Base-by-base conservation (phyloP, 176 grass and related monocot genomes). In the Tuctoria greenei region DNA sequence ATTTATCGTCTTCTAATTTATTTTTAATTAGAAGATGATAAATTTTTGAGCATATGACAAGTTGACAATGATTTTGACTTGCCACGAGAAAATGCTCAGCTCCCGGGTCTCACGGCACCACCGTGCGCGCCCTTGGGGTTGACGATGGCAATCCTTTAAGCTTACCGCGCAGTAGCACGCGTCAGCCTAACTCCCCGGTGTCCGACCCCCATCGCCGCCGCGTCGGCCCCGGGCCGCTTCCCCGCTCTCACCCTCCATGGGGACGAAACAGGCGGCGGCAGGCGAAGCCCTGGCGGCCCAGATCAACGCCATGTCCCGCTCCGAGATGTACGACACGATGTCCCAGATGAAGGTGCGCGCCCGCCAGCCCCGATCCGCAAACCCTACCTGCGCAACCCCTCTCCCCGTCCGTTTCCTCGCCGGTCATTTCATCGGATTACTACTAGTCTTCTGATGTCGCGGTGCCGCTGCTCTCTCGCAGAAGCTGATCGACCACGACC, bases 281-380 rank as follows among this genome's bases (percentile, higher is more conserved):
- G 86, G 87, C 66, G 86, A 99, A 36, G 84, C 81, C 69, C 71
- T 90, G 18, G 82, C 89, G 49, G 79, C 88, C 42, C 88, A 91
- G 52, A 87, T 97, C 79, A 83, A 87, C 67, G 43, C 59, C 76
- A 76, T 99, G 95, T 84, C 95, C 21, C 88, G 90, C 67, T 47
- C 89, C 28, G 89, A 92, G 80, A 88, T 99, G 58, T 90, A 86
- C 85, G 95, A 99, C 67, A 80, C 95, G 34, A 95, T 99, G 87
- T 84, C 86, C 77, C 83, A 99, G 77, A 83, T 95, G 72, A 99
- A 99, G 89, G 95, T 92, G 55, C 62, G 54, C 39, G 21, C 2
- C 38, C 41, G 16, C 40, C 43, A 2, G 23, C 38, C 31, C 55
- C 21, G 59, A 70, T 73, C 58, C 61, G 44, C 52, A 52, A 83